Evolutionary conservation across 1,139 yeast species (phyloP).

Genomic region (Yamadazyma membranifaciens): DNA sequence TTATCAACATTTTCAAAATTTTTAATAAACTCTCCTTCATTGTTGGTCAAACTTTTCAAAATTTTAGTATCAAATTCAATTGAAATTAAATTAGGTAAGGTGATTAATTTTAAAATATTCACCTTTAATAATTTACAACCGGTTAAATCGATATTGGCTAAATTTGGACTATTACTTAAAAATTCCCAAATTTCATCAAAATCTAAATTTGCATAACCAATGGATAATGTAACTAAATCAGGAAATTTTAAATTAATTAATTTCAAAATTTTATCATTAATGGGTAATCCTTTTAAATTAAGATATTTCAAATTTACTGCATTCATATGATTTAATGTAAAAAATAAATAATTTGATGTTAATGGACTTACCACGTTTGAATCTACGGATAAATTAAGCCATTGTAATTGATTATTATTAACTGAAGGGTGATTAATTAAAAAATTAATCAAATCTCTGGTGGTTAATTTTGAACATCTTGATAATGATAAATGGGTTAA

Average conservation of each 20-base stretch:
- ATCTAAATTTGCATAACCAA: conserved; percentile 57
- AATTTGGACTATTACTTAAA: conserved; percentile 29
- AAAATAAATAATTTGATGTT: conserved; percentile 56
- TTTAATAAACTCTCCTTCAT: conserved; percentile 33
- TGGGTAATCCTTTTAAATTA: conserved; percentile 76
- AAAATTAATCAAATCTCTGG: conserved; percentile 71
- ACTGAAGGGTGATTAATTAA: conserved; percentile 74
- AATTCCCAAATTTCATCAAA: conserved; percentile 49
- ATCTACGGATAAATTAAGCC: conserved; percentile 80
- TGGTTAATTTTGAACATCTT: conserved; percentile 73
- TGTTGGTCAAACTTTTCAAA: conserved; percentile 36
- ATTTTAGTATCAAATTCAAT: conserved; percentile 43
- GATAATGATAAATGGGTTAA: conserved; percentile 79
- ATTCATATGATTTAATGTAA: conserved; percentile 51
- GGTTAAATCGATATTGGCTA: conserved; percentile 38
- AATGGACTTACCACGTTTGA: conserved; percentile 64
- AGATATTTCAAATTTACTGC: conserved; percentile 55
- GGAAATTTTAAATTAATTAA: conserved; percentile 56
- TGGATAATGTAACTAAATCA: conserved; percentile 57
- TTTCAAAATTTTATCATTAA: conserved; percentile 50
- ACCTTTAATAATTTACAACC: conserved; percentile 32
- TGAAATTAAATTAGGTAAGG: conserved; percentile 29
- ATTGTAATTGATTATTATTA: conserved; percentile 51
- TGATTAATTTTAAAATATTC: conserved; percentile 25
- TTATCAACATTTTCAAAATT: conserved; percentile 14